Evolutionary conservation across 805 yeast genomes (phyloP).

Genomic region (Lachancea kluyveri): DNA sequence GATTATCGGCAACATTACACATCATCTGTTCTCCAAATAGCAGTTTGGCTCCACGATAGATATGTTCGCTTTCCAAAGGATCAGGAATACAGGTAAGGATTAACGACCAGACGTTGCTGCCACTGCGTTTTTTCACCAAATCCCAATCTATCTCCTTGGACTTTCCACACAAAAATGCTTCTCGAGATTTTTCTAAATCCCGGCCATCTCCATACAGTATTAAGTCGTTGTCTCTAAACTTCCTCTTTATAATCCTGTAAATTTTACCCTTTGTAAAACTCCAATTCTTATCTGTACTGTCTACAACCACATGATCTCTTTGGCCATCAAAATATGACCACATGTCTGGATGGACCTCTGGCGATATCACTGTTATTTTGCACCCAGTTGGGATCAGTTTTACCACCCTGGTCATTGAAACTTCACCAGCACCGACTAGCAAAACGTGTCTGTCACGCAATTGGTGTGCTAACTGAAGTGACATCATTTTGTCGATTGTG

Average conservation of each 20-base stretch:
- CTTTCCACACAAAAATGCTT: conserved; percentile 2
- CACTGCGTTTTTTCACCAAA: background rate
- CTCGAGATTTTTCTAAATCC: background rate
- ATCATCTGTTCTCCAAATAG: conserved; percentile 24
- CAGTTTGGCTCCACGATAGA: conserved; percentile 18
- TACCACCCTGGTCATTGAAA: conserved; percentile 26
- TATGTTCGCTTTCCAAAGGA: conserved; percentile 15
- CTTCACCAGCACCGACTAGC: conserved; percentile 32
- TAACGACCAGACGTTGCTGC: conserved; percentile 20
- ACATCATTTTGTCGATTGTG: no score
- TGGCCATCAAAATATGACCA: conserved; percentile 9
- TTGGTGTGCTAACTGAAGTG: conserved; percentile 28
- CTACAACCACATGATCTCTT: background rate
- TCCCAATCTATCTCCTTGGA: background rate
- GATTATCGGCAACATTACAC: conserved; percentile 33
- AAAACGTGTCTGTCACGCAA: conserved; percentile 21
- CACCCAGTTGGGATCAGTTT: conserved; percentile 30
- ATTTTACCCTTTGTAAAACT: conserved; percentile 7
- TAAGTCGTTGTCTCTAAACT: conserved; percentile 14
- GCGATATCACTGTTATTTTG: conserved; percentile 25
- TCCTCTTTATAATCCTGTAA: conserved; percentile 13
- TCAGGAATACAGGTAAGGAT: conserved; percentile 29
- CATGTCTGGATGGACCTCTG: conserved; percentile 16
- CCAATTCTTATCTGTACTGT: conserved; percentile 14
- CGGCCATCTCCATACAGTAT: conserved; percentile 12